Percentiles rank a stretch among this genome's conserved stretches.
phyloP scores from a whole-genome alignment of 2,329 filamentous ascomycete genomes.

The Fusarium tjaetaba region DNA sequence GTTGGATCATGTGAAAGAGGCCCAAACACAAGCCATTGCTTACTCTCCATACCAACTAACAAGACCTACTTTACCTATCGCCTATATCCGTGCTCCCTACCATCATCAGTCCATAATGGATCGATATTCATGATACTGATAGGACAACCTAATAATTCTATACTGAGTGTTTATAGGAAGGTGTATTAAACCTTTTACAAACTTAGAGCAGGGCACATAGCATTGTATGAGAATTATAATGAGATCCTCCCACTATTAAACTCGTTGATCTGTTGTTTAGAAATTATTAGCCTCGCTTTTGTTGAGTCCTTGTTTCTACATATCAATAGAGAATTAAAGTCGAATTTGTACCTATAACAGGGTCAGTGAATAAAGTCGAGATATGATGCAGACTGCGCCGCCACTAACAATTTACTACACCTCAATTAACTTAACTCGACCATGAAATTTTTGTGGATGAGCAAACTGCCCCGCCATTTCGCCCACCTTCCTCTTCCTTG shows the following conservation, averaged over 20 bases:
- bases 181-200: background rate
- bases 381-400: slow-evolving; percentile 2
- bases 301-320: background rate
- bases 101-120: slow-evolving; percentile 4
- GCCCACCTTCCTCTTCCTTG: slow-evolving; percentile 12
- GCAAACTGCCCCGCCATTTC: slow-evolving; percentile 38
- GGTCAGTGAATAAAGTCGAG: background rate
- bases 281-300: too few species aligned
- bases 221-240: background rate
- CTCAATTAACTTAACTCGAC: slow-evolving; percentile 14
- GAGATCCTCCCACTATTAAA: too few species aligned
- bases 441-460: slow-evolving; percentile 30
- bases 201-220: background rate
- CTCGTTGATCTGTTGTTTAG: background rate
- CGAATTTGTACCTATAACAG: too few species aligned
- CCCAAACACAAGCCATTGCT: background rate
- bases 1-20: slow-evolving; percentile 12
- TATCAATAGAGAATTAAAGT: background rate
- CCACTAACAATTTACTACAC: slow-evolving; percentile 31
- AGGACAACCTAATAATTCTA: background rate
- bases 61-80: too few species aligned
- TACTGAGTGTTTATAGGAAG: background rate
- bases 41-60: background rate
- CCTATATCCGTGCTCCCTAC: background rate
- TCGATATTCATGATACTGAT: background rate